Percentiles rank a stretch among this genome's conserved stretches.
These are phyloP conservation scores for Hymenoscyphus salicellus DNA, from an alignment of 2,329 filamentous ascomycete genomes.

Conservation along the genomic window DNA sequence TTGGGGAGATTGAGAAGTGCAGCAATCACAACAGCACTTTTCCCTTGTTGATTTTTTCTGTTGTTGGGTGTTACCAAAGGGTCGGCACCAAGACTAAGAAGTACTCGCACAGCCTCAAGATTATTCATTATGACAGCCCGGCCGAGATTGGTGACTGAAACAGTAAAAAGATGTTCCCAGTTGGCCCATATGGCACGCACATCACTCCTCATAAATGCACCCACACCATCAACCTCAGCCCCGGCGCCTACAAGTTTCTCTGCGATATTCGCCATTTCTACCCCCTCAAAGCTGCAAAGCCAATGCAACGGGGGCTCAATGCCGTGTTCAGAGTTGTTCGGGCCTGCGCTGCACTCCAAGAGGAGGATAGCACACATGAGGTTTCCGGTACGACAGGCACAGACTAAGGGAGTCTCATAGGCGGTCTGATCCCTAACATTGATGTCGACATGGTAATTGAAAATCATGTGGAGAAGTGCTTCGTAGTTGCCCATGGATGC, in stretches of 20 bases:
- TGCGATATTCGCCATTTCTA: not conserved
- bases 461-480: not conserved
- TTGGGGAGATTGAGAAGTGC: not conserved
- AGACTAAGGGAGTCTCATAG: not conserved
- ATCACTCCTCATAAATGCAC: not conserved
- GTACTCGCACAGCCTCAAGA: not conserved
- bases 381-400: not conserved
- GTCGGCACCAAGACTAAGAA: not conserved
- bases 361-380: not conserved
- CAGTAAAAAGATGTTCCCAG: not conserved
- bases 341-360: not conserved
- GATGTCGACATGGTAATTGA: not conserved
- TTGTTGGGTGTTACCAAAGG: not conserved
- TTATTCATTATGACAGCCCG: not conserved
- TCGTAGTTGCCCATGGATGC: not conserved
- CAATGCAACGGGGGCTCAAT: not conserved
- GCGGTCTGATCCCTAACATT: not conserved
- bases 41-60: not conserved
- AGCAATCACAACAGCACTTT: not conserved
- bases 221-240: not conserved
- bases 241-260: not conserved
- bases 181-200: not conserved
- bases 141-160: not conserved
- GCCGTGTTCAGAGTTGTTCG: not conserved
- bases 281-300: not conserved